Base-by-base conservation (phyloP, 2,329 filamentous ascomycete genomes). In the Cladosporium sp. region DNA sequence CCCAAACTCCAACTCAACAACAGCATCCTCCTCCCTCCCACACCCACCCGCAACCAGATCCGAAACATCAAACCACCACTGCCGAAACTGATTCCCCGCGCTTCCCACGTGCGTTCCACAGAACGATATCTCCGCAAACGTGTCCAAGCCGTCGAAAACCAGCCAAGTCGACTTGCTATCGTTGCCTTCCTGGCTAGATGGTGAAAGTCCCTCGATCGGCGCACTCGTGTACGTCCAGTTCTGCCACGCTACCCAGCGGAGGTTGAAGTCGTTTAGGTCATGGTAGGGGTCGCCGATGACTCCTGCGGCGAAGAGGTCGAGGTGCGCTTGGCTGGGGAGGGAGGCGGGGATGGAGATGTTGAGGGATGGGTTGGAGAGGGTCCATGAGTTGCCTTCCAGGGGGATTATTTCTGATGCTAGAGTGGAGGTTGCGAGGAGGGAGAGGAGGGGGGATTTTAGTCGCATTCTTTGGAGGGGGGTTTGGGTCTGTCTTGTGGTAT, bases 161-260 rank as follows among this genome's bases (percentile, higher is more conserved):
- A 84, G 71, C 69, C 74, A 83, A 3, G 74, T 79, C 7, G 65
- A 65, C 4, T 9, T 27, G 22, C 22, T 27, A 27, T 27, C 22
- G 8, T 27, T 27, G 22, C 22, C 9, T n/a, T n/a, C n/a, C 5
- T 29, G 18, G 25, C 18, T 32, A 6, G 27, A 11, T 7, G 18
- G 11, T 7, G 52, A 55, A 65, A 79, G 56, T 16, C 64, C 68
- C 7, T 62, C 38, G 2, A 83, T 64, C 0, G 67, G 66, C 7
- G 63, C 66, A n/a, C 73, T 75, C 0, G 72, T 76, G 58, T 83
- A 84, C 0, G 78, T 84, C 80, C 81, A 84, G 58, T 83, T 79
- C 12, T 68, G 67, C 57, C 71, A 69, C n/a, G 72, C 71, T 20
- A 84, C 70, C 79, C 80, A 84, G 19, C 79, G 74, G 13, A 80